Evolutionary conservation across 83 land plant genomes (phyloP).

Genomic region (Larix sibirica): DNA sequence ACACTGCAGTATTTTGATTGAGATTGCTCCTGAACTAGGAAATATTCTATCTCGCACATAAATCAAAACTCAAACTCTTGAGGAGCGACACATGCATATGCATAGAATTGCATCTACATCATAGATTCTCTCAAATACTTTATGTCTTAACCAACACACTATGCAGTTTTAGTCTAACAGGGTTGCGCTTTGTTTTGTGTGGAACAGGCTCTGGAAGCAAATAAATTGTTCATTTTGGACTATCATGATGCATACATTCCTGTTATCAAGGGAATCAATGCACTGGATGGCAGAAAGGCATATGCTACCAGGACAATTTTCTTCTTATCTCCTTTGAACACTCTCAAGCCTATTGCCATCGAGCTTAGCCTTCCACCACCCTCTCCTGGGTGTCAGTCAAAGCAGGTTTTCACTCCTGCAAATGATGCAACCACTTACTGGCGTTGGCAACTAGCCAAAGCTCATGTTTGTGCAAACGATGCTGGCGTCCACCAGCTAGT

Average conservation of each 20-base stretch:
- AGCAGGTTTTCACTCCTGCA: slow-evolving; percentile 70
- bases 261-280: slow-evolving; percentile 68
- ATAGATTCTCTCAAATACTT: not conserved
- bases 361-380: slow-evolving; percentile 77
- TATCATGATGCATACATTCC: slow-evolving; percentile 82
- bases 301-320: slow-evolving; percentile 86
- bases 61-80: not conserved
- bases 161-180: not conserved
- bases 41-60: not conserved
- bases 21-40: not conserved
- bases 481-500: slow-evolving; percentile 89
- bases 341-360: slow-evolving; percentile 78
- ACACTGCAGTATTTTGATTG: not conserved
- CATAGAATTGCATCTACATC: not conserved
- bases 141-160: not conserved
- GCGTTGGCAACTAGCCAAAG: slow-evolving; percentile 92
- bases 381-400: slow-evolving; percentile 30
- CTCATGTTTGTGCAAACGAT: slow-evolving; percentile 90
- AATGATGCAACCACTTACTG: slow-evolving; percentile 60
- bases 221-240: slow-evolving; percentile 74
- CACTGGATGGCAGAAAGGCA: slow-evolving; percentile 60
- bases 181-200: not conserved
- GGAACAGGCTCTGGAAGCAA: slow-evolving; percentile 62
- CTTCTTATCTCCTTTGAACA: slow-evolving; percentile 47
- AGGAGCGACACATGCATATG: not conserved